Percentiles rank a stretch among this genome's conserved stretches.
Conservation (phyloP, 2,329 filamentous ascomycete genomes). For the Metarhizium humberi region DNA sequence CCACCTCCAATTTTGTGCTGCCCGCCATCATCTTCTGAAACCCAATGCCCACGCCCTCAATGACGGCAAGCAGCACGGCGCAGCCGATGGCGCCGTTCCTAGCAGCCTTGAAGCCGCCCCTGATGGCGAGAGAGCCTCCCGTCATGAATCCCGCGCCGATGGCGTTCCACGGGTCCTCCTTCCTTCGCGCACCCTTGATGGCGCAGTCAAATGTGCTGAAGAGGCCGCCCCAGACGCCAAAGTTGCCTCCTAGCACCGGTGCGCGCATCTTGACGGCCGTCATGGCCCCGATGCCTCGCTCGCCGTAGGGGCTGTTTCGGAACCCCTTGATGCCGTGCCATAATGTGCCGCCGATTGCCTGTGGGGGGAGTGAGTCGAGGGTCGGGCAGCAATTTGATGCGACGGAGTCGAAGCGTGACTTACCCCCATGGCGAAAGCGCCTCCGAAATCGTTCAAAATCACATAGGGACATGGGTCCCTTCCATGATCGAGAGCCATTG, state of each 20-base stretch:
- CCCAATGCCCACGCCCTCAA: slow-evolving; percentile 92
- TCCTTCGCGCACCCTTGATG: slow-evolving; percentile 85
- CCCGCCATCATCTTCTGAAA: slow-evolving; percentile 92
- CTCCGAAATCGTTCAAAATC: slow-evolving; percentile 92
- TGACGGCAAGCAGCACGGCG: slow-evolving; percentile 85
- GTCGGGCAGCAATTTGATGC: neutral
- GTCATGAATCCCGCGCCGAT: slow-evolving; percentile 98
- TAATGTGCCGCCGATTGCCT: slow-evolving; percentile 72
- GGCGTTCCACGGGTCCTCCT: slow-evolving; percentile 96
- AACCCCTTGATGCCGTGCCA: slow-evolving; percentile 97
- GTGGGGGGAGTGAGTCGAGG: neutral
- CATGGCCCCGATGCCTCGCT: slow-evolving; percentile 88
- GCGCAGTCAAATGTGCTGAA: slow-evolving; percentile 96
- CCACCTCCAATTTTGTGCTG: slow-evolving; percentile 68
- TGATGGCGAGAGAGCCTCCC: slow-evolving; percentile 79
- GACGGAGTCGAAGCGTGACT: slow-evolving; percentile 20
- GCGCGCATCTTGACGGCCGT: slow-evolving; percentile 96
- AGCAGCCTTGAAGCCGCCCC: slow-evolving; percentile 84
- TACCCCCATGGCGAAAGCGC: slow-evolving; percentile 95
- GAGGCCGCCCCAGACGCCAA: slow-evolving; percentile 92
- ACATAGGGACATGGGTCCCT: slow-evolving; percentile 96
- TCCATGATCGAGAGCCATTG: slow-evolving; percentile 59
- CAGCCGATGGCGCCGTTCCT: slow-evolving; percentile 95
- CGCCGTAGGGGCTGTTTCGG: slow-evolving; percentile 80
- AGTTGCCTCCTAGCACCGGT: slow-evolving; percentile 92